Evolutionary conservation across 768 basidiomycete genomes (phyloP), one percentile per base, ranked within the genome.

Genomic region (Agrocybe chaxingu): DNA sequence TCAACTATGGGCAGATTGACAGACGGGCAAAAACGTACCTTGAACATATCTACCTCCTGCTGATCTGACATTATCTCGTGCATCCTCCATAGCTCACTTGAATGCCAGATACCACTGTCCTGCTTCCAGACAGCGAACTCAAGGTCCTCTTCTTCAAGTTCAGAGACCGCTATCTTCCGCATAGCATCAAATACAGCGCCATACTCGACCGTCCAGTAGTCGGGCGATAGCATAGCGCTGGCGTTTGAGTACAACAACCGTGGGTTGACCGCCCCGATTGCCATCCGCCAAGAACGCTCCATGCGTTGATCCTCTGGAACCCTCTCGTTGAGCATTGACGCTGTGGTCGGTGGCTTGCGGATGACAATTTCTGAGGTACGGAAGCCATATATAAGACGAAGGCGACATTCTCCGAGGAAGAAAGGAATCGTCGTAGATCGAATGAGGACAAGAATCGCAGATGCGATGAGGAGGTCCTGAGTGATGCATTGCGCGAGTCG

Each of bases 341-440:
- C 42, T 30, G 48, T 42, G 8, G 49, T 45, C 7, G 68, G 66
- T 30, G 62, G 60, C 13, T 56, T 59, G 32, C 65, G 60, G 44
- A 70, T 66, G 18, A 68, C 49, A 13, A 69, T 53, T 50, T 70
- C 69, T 0, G 64, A 54, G 8, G 60, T 52, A 6, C 61, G 63
- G 51, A 69, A 68, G 12, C 66, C 66, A 51, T 68, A 61, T 12
- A 51, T 45, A 12, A 62, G 18, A 5, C 69, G 65, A 4, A 70
- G 50, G 9, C 60, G 65, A 45, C 69, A 69, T 62, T 71, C 69
- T 1, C 66, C 63, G 43, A 65, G 54, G 50, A 70, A 63, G 58
- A 69, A 69, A 1, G 67, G 70, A 29, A 66, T 34, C 2, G 58
- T 52, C 3, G 68, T 70, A 0, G 66, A 66, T 9, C 61, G 55